Percentiles rank a stretch among this genome's conserved stretches.
These are phyloP conservation scores for Metarhizium rileyi DNA, from an alignment of 2,329 filamentous ascomycete species.

Conservation along the genomic window DNA sequence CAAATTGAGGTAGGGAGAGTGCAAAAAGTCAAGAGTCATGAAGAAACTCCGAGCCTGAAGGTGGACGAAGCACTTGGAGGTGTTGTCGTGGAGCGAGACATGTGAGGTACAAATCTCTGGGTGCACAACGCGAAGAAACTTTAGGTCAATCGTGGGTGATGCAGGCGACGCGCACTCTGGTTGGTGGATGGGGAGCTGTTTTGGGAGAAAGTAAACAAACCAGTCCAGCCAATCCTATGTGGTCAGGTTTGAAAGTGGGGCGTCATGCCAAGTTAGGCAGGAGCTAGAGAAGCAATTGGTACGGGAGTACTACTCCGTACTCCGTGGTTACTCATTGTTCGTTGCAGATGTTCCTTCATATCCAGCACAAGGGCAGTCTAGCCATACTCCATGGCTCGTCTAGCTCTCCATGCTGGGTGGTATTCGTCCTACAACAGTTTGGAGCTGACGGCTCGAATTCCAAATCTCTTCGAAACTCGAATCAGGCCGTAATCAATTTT, in stretches of 20 bases:
- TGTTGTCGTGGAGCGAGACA: neutral
- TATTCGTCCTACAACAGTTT: neutral
- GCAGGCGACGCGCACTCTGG: constrained; percentile 9
- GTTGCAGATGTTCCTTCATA: too few relatives aligned
- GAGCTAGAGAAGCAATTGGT: too few relatives aligned
- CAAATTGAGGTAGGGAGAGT: neutral
- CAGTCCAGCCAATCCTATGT: neutral
- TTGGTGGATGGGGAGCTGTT: constrained; percentile 14
- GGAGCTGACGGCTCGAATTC: neutral
- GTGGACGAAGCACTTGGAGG: neutral
- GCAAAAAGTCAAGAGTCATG: neutral
- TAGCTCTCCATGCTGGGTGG: too few relatives aligned
- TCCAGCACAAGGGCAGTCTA: too few relatives aligned
- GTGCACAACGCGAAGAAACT: neutral
- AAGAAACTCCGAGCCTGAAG: neutral
- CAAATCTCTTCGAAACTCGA: neutral
- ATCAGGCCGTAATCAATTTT: neutral
- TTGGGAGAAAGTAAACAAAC: constrained; percentile 28
- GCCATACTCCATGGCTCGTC: too few relatives aligned
- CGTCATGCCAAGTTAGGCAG: too few relatives aligned
- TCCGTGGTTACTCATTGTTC: too few relatives aligned
- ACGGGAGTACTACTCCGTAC: too few relatives aligned
- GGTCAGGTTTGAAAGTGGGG: too few relatives aligned
- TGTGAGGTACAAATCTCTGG: neutral
- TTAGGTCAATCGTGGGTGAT: constrained; percentile 6